phyloP scores from a whole-genome alignment of 2,329 filamentous ascomycete species.

The Eutypella sp. region DNA sequence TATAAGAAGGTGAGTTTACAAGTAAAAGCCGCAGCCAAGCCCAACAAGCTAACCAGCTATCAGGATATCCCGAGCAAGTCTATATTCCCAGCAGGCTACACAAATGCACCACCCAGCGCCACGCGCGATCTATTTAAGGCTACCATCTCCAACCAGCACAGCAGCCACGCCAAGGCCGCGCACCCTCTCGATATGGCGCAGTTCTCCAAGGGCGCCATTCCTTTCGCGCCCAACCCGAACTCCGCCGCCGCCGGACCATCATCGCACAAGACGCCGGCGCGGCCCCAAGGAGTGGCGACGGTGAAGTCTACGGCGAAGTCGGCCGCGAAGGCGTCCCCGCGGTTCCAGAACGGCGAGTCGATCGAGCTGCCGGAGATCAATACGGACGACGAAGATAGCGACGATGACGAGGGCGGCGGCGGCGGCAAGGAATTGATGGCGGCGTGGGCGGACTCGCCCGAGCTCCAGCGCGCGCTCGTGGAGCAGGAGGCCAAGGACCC shows the following conservation, averaged over 20 bases:
- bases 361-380: slow-evolving; percentile 94
- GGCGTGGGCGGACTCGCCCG: slow-evolving; percentile 84
- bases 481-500: slow-evolving; percentile 84
- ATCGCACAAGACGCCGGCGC: slow-evolving; percentile 66
- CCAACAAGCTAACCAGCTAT: slow-evolving; percentile 28
- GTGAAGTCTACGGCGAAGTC: slow-evolving; percentile 57
- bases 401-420: slow-evolving; percentile 62
- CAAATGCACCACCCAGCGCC: slow-evolving; percentile 49
- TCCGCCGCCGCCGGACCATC: slow-evolving; percentile 36
- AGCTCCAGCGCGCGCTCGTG: slow-evolving; percentile 68
- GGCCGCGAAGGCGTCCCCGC: slow-evolving; percentile 66
- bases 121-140: slow-evolving; percentile 60
- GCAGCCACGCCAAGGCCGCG: slow-evolving; percentile 55
- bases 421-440: slow-evolving; percentile 59
- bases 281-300: slow-evolving; percentile 40
- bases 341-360: slow-evolving; percentile 81
- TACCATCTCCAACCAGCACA: slow-evolving; percentile 62
- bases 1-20: slow-evolving; percentile 58
- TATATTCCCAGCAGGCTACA: slow-evolving; percentile 56
- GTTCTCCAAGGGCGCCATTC: slow-evolving; percentile 81
- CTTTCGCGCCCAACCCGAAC: slow-evolving; percentile 71
- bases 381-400: slow-evolving; percentile 81
- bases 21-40: neutral
- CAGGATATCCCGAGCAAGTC: slow-evolving; percentile 59
- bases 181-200: slow-evolving; percentile 82